A percentile compares a stretch with the other conserved stretches of the same genome.
Conservation (phyloP, 202 grass and related monocot species). For the Zoysia matrella region DNA sequence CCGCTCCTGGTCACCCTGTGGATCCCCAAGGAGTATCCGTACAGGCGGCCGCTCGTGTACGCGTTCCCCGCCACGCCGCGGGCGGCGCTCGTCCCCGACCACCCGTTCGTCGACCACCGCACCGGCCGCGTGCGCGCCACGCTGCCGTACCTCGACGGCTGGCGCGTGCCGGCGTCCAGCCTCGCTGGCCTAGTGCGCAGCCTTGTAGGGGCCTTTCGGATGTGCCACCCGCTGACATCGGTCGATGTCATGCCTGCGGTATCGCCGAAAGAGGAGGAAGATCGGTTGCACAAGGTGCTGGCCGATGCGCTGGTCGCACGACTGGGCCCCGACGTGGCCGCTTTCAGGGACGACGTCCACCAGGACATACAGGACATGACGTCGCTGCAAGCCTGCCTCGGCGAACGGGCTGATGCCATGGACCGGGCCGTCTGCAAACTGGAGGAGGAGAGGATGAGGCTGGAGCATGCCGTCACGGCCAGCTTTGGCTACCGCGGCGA, state of each 20-base stretch:
- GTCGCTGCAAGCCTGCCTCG: neutral
- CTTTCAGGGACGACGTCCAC: neutral
- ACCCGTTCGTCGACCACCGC: slow-evolving; percentile 53
- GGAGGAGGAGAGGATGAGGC: slow-evolving; percentile 29
- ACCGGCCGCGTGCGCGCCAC: slow-evolving; percentile 28
- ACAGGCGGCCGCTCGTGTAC: slow-evolving; percentile 10
- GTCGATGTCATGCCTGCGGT: neutral
- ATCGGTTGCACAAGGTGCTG: neutral
- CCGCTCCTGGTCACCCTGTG: slow-evolving; percentile 8
- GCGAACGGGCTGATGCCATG: neutral
- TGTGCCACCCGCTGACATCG: slow-evolving; percentile 22
- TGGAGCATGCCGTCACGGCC: slow-evolving; percentile 31
- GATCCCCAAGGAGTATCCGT: slow-evolving; percentile 32
- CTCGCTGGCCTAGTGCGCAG: slow-evolving; percentile 39
- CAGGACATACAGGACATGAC: neutral
- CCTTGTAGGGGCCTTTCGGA: slow-evolving; percentile 16
- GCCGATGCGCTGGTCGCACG: neutral
- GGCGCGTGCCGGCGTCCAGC: slow-evolving; percentile 42
- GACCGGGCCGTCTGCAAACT: slow-evolving; percentile 1
- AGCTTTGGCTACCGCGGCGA: slow-evolving; percentile 1
- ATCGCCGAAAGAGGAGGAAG: neutral
- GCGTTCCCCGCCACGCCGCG: slow-evolving; percentile 3
- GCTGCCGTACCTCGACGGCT: slow-evolving; percentile 19
- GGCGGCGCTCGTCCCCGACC: slow-evolving; percentile 32
- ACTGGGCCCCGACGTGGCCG: neutral